Evolutionary conservation across 1,284 basidiomycete genomes (phyloP), one percentile per base, ranked within the genome.

Genomic region (Ceratorhiza oryzae-sativae): DNA sequence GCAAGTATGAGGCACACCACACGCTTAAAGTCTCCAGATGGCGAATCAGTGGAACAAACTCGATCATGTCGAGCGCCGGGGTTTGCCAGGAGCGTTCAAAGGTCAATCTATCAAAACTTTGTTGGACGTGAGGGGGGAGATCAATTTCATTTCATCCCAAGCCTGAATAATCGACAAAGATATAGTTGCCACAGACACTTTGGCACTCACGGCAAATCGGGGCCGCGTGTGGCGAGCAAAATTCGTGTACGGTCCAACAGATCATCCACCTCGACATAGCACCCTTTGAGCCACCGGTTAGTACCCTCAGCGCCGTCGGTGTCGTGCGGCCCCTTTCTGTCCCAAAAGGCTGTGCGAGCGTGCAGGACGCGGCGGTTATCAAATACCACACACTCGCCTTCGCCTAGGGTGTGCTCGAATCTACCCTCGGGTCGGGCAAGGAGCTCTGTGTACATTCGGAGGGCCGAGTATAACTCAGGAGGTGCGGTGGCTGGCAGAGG

Each of bases 341-440:
- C 76, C 77, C 81, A 78, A 79, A 98, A 99, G 1, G 89, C 90
- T 0, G 88, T 92, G 10, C 97, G 83, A 0, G 93, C 93, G 79
- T 99, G 97, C 72, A 98, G 80, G 1, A 97, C 89, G n/a, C 97
- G 84, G 25, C 95, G 84, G 77, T 98, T 99, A 79, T 98, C 95
- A 77, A 99, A 99, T 13, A 97, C 76, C 39, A 94, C 95, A 20
- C 90, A 89, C 75, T 98, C 94, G 51, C 95, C 94, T 79, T 95
- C 93, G 41, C 83, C 79, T 70, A 98, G 82, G 67, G 86, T 88
- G 80, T 93, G 90, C 76, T 88, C 82, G 77, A 87, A 92, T 41
- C 83, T 84, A 39, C 86, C 85, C 18, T 79, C 78, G 0, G 85
- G 82, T 18, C 86, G 83, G 45, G 90, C 86, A 2, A 95, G 81